These are phyloP conservation scores for Paraphoma chrysanthemicola DNA, from an alignment of 2,329 filamentous ascomycete species.

Conservation along the genomic window DNA sequence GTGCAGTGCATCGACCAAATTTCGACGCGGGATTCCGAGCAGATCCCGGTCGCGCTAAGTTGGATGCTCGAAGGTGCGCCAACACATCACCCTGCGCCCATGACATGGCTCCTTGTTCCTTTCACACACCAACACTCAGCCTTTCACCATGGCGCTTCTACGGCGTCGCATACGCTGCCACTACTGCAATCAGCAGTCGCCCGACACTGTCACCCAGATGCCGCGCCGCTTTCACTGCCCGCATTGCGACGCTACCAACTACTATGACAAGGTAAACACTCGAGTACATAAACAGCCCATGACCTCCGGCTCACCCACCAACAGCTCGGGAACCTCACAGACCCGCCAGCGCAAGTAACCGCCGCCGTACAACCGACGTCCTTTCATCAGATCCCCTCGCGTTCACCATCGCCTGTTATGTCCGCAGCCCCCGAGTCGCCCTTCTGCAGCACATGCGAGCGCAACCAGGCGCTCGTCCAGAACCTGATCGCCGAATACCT, in stretches of 20 bases:
- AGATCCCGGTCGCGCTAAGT: background rate
- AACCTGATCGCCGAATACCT: conserved; percentile 81
- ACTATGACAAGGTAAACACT: conserved; percentile 76
- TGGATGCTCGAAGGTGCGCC: background rate
- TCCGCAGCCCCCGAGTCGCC: conserved; percentile 45
- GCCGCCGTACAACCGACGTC: conserved; percentile 25
- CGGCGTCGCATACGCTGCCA: conserved; percentile 45
- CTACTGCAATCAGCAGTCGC: conserved; percentile 40
- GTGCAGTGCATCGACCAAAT: background rate
- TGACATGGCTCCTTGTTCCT: conserved; percentile 11
- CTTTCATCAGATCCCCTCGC: conserved; percentile 31
- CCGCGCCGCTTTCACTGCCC: conserved; percentile 47
- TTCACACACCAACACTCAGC: background rate
- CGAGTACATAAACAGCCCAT: conserved; percentile 1
- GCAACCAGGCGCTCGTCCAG: conserved; percentile 86
- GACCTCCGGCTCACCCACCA: conserved; percentile 23
- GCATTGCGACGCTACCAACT: conserved; percentile 85
- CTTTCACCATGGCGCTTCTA: conserved; percentile 38
- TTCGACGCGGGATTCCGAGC: background rate
- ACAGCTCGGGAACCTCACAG: conserved; percentile 86
- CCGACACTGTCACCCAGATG: conserved; percentile 27
- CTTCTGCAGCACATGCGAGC: conserved; percentile 80
- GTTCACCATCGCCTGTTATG: conserved; percentile 36
- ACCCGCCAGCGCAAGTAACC: conserved; percentile 71
- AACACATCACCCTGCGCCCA: conserved; percentile 15